Conservation (phyloP, 345 rosid species). For the Noccaea caerulescens region DNA sequence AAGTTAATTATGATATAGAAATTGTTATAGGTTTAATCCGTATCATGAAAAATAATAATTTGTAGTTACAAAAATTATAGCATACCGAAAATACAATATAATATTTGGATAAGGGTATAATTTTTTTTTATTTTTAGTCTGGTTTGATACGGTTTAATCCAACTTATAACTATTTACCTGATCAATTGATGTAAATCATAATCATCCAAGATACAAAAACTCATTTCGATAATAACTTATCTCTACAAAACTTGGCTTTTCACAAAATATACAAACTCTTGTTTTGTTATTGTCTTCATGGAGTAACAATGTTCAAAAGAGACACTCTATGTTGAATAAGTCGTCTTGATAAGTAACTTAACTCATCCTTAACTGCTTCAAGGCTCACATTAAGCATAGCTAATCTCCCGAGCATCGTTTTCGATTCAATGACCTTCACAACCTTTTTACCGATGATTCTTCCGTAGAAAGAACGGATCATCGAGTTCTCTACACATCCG, state of each 20-base stretch:
- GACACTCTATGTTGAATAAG: slow-evolving; percentile 53
- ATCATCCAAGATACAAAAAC: background rate
- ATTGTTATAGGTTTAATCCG: no score
- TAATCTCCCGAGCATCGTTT: slow-evolving; percentile 39
- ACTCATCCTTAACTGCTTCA: slow-evolving; percentile 51
- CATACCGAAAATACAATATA: no score
- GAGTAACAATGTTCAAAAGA: slow-evolving; percentile 55
- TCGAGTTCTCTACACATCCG: slow-evolving; percentile 40
- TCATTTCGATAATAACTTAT: slow-evolving; percentile 3
- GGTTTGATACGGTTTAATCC: slow-evolving; percentile 5
- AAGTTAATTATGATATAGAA: no score
- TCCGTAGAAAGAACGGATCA: slow-evolving; percentile 44
- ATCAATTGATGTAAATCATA: background rate
- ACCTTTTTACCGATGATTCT: slow-evolving; percentile 36
- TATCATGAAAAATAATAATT: no score
- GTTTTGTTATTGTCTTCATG: background rate
- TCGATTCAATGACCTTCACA: slow-evolving; percentile 12
- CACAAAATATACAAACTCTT: slow-evolving; percentile 31
- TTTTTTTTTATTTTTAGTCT: background rate
- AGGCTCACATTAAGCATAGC: slow-evolving; percentile 40
- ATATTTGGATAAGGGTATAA: no score
- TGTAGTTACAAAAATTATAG: no score
- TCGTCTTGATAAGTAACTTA: slow-evolving; percentile 49
- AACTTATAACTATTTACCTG: background rate
- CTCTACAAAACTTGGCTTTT: slow-evolving; percentile 22